Conservation (phyloP, 225 moss, liverwort and hornwort genomes). For the Rhytidiadelphus loreus region DNA sequence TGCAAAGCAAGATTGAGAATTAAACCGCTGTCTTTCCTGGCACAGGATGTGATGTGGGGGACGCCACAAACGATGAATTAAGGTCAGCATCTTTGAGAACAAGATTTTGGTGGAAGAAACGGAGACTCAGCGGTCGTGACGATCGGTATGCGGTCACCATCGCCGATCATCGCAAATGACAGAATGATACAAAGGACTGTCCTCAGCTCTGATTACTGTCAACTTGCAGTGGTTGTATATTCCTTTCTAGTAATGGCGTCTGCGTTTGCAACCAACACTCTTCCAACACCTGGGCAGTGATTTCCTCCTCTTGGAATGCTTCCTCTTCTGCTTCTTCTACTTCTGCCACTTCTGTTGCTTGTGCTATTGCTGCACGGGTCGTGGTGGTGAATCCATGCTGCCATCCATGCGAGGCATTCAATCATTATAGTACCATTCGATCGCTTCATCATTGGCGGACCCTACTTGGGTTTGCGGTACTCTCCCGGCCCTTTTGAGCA, state of each 20-base stretch:
- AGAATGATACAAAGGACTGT: not conserved
- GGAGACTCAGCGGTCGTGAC: not conserved
- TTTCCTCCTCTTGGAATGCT: not conserved
- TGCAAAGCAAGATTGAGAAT: not conserved
- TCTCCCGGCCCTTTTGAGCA: not conserved
- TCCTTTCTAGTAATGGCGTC: not conserved
- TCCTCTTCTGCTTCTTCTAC: not conserved
- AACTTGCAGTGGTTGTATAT: not conserved
- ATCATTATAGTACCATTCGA: not conserved
- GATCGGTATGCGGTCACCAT: not conserved
- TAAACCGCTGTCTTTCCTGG: not conserved
- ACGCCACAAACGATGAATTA: not conserved
- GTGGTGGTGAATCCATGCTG: not conserved
- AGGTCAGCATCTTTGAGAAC: not conserved
- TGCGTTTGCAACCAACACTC: not conserved
- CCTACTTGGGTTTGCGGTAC: not conserved
- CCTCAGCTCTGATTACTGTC: not conserved
- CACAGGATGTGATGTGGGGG: not conserved
- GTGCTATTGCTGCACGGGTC: not conserved
- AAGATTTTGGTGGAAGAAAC: not conserved
- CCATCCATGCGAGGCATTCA: not conserved
- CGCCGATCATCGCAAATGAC: not conserved
- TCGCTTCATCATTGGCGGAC: conserved; percentile 2
- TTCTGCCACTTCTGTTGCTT: not conserved
- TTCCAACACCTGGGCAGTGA: not conserved